Percentiles rank a stretch among this genome's conserved stretches.
phyloP scores from a whole-genome alignment of 345 rosid species.

The Cardamine resedifolia region DNA sequence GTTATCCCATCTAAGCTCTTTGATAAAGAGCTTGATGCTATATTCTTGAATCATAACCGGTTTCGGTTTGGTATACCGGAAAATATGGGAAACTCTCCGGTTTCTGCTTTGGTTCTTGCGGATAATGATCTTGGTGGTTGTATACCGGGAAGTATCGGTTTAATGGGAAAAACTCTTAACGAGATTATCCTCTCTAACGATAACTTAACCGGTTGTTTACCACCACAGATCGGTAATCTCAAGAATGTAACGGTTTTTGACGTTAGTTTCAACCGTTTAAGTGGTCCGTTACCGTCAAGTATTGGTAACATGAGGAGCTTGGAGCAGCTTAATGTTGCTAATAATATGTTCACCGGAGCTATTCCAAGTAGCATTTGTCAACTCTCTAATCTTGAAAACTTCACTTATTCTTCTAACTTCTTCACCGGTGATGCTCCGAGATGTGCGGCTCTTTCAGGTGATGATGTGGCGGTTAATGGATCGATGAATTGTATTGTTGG shows the following conservation, averaged over 20 bases:
- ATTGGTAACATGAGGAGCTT: constrained; percentile 62
- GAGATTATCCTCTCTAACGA: constrained; percentile 70
- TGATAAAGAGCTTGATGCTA: constrained; percentile 61
- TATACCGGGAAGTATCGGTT: constrained; percentile 63
- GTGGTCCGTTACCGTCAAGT: constrained; percentile 54
- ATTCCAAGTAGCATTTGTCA: constrained; percentile 56
- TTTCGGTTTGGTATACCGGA: constrained; percentile 59
- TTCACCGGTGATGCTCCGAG: constrained; percentile 57
- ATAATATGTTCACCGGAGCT: constrained; percentile 56
- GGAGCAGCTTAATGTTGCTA: constrained; percentile 63
- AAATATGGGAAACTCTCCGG: constrained; percentile 74
- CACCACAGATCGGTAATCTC: constrained; percentile 58
- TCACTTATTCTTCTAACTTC: constrained; percentile 65
- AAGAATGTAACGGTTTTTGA: constrained; percentile 61
- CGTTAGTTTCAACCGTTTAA: constrained; percentile 56
- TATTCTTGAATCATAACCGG: constrained; percentile 64
- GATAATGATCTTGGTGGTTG: constrained; percentile 78
- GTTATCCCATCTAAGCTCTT: constrained; percentile 56
- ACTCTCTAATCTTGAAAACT: constrained; percentile 58
- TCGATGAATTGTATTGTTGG: constrained; percentile 57
- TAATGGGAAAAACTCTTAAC: constrained; percentile 60
- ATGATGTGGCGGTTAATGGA: constrained; percentile 39
- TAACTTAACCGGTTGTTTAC: constrained; percentile 71
- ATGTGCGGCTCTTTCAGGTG: constrained; percentile 48
- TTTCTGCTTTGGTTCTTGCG: constrained; percentile 64